These are phyloP conservation scores for Oidiodendron maius DNA, from an alignment of 495 filamentous ascomycete species.

Conservation along the genomic window DNA sequence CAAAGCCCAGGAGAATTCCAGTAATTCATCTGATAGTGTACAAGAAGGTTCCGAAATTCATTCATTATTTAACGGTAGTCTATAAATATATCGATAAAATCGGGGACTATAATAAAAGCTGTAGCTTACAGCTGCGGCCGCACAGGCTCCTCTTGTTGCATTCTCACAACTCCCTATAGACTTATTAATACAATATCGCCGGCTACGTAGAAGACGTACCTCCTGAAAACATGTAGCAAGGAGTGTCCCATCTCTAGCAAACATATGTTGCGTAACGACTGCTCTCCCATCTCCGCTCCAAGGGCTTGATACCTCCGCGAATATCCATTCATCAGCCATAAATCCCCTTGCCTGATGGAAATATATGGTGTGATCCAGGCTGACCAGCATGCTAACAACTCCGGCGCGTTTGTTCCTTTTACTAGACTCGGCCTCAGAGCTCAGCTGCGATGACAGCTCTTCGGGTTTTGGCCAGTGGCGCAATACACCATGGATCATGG, in stretches of 20 bases:
- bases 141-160: slow-evolving; percentile 32
- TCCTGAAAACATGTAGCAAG: slow-evolving; percentile 85
- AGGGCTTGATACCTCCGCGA: slow-evolving; percentile 89
- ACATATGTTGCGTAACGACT: slow-evolving; percentile 83
- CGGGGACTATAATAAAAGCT: no score
- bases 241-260: slow-evolving; percentile 72
- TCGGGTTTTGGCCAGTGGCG: slow-evolving; percentile 41
- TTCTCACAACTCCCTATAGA: slow-evolving; percentile 43
- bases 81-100: no score
- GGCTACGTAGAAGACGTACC: slow-evolving; percentile 26
- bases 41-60: no score
- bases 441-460: slow-evolving; percentile 31
- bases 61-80: no score
- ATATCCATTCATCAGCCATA: slow-evolving; percentile 89
- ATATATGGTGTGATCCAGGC: slow-evolving; percentile 88
- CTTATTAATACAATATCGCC: slow-evolving; percentile 3
- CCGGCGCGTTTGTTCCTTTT: slow-evolving; percentile 31
- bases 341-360: slow-evolving; percentile 82
- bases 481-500: slow-evolving; percentile 67
- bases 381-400: slow-evolving; percentile 99
- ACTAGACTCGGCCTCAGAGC: slow-evolving; percentile 25
- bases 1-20: no score
- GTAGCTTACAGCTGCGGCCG: background rate
- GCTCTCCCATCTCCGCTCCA: slow-evolving; percentile 93
- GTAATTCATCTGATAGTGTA: no score